These are phyloP conservation scores for Teunomyces funiuensis DNA, from an alignment of 805 yeast species.

Conservation along the genomic window DNA sequence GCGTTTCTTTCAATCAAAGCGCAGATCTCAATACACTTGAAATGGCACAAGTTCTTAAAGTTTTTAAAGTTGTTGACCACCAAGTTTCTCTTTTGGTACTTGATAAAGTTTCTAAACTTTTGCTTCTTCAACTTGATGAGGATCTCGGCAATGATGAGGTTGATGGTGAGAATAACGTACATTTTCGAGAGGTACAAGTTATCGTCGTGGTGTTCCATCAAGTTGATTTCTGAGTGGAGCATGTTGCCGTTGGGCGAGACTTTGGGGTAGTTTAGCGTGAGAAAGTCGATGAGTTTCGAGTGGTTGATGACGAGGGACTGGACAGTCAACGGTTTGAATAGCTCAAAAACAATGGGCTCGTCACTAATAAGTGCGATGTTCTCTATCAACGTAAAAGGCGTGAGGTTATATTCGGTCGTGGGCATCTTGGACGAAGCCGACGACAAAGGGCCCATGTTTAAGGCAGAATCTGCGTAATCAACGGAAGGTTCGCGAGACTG, in stretches of 20 bases:
- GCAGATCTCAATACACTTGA: conserved; percentile 29
- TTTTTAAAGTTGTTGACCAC: conserved; percentile 20
- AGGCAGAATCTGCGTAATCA: background rate
- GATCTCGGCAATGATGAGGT: conserved; percentile 29
- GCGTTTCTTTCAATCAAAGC: conserved; percentile 22
- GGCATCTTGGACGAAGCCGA: background rate
- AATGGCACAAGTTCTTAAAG: conserved; percentile 25
- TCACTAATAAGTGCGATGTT: conserved; percentile 23
- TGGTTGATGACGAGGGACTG: conserved; percentile 23
- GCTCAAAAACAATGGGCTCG: conserved; percentile 26
- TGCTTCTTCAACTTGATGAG: conserved; percentile 29
- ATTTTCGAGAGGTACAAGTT: conserved; percentile 27
- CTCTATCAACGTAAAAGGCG: conserved; percentile 24
- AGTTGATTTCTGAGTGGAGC: conserved; percentile 14
- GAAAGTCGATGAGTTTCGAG: conserved; percentile 23
- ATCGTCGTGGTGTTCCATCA: conserved; percentile 24
- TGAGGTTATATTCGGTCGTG: conserved; percentile 12
- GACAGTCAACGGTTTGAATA: conserved; percentile 30
- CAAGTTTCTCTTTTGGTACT: conserved; percentile 16
- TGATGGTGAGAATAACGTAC: conserved; percentile 25
- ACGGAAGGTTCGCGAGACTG: background rate
- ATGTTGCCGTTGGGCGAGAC: conserved; percentile 1
- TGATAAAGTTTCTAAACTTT: conserved; percentile 21
- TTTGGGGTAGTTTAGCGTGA: conserved; percentile 16
- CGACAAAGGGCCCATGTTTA: background rate